Evolutionary conservation across 768 basidiomycete genomes (phyloP).

Genomic region (Bullera alba): DNA sequence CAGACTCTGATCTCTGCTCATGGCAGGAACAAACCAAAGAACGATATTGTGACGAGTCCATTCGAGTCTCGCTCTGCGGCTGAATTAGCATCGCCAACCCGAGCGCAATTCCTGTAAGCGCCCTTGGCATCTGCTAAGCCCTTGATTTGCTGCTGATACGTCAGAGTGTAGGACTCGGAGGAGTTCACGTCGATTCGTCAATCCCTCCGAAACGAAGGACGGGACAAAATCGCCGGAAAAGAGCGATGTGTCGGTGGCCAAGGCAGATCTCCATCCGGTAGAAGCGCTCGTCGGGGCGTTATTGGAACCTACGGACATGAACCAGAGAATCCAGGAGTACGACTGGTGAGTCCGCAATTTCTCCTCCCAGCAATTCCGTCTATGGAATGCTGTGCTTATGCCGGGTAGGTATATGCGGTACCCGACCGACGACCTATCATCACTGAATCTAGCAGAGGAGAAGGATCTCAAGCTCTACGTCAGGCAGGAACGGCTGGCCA

Average conservation of each 20-base stretch:
- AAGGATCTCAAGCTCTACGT: constrained; percentile 41
- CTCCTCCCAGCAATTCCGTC: neutral
- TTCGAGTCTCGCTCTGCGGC: constrained; percentile 34
- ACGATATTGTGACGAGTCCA: constrained; percentile 29
- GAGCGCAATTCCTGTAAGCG: constrained; percentile 7
- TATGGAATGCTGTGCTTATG: neutral
- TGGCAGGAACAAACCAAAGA: constrained; percentile 23
- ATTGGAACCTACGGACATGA: constrained; percentile 32
- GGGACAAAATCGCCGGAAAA: neutral
- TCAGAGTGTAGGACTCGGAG: constrained; percentile 12
- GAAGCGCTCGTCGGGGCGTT: constrained; percentile 56
- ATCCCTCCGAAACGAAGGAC: neutral
- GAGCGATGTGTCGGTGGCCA: constrained; percentile 19
- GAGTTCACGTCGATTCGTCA: constrained; percentile 19
- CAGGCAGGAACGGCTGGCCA: constrained; percentile 23
- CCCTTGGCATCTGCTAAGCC: too few species aligned
- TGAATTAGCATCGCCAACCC: constrained; percentile 11
- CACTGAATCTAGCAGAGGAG: constrained; percentile 32
- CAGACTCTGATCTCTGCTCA: neutral
- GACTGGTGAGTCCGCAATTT: constrained; percentile 31
- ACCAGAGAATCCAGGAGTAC: constrained; percentile 29
- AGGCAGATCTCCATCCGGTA: constrained; percentile 50
- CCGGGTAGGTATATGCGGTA: constrained; percentile 25
- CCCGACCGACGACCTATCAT: constrained; percentile 32
- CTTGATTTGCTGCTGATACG: too few species aligned